Percentiles rank a stretch among this genome's conserved stretches.
These are phyloP conservation scores for Kurtzmaniella natalensis DNA, from an alignment of 1,139 yeast species.

Conservation along the genomic window DNA sequence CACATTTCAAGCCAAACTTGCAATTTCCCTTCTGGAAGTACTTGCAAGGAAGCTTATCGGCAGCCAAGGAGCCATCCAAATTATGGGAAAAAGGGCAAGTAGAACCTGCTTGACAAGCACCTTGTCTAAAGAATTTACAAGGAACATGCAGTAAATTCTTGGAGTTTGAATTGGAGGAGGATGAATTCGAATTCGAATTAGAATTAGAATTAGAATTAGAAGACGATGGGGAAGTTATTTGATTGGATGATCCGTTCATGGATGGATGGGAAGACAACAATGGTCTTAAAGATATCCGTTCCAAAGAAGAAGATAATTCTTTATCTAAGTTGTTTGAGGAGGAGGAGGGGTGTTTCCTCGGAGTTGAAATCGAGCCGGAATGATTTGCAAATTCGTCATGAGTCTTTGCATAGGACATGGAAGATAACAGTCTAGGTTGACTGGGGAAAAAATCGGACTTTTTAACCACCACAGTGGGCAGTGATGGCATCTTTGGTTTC, in stretches of 20 bases:
- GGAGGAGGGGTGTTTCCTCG: background rate
- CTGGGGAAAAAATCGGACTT: constrained; percentile 3
- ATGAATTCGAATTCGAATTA: too few species aligned
- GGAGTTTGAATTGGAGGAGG: constrained; percentile 9
- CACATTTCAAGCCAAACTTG: constrained; percentile 90
- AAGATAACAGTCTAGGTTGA: background rate
- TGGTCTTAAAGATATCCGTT: too few species aligned
- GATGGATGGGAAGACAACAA: too few species aligned
- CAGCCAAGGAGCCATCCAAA: constrained; percentile 50
- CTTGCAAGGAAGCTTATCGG: constrained; percentile 79
- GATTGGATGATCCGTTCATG: too few species aligned
- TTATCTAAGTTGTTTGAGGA: background rate
- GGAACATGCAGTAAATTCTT: constrained; percentile 84
- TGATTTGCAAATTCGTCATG: too few species aligned
- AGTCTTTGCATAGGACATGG: background rate
- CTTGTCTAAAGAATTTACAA: constrained; percentile 87
- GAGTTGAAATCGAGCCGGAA: background rate
- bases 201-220: too few species aligned
- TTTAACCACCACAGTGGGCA: constrained; percentile 4
- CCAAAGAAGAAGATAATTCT: background rate
- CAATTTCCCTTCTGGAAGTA: constrained; percentile 94
- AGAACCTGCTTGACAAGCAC: constrained; percentile 90
- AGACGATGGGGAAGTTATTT: too few species aligned
- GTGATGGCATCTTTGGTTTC: constrained; percentile 1
- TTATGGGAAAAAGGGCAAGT: constrained; percentile 91